Conservation (phyloP, 306 rosid genomes). For the Urtica urens region DNA sequence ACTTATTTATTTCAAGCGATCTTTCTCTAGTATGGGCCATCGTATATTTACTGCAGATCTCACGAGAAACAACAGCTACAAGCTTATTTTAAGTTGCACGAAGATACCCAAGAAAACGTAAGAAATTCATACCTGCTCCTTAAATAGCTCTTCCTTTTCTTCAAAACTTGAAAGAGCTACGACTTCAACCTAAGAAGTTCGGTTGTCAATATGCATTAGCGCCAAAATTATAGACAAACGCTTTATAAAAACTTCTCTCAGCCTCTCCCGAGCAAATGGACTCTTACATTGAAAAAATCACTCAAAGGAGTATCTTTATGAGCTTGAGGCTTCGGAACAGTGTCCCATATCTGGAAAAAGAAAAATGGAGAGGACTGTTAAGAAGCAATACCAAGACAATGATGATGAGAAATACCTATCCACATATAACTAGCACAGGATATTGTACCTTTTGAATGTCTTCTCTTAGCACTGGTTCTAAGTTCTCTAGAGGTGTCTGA, state of each 20-base stretch:
- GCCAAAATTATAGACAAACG: neutral
- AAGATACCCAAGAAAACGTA: slow-evolving; percentile 2
- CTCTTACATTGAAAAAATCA: slow-evolving; percentile 80
- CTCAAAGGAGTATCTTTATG: slow-evolving; percentile 85
- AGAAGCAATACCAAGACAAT: slow-evolving; percentile 11
- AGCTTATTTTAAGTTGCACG: too few species aligned
- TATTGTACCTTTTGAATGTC: slow-evolving; percentile 81
- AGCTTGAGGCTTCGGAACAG: slow-evolving; percentile 92
- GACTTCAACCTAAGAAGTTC: slow-evolving; percentile 75
- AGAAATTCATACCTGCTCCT: slow-evolving; percentile 61
- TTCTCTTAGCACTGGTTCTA: slow-evolving; percentile 95
- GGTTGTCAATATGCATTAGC: slow-evolving; percentile 20
- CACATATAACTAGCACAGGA: slow-evolving; percentile 14
- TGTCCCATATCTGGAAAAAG: slow-evolving; percentile 80
- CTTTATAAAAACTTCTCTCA: neutral
- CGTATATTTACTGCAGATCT: too few species aligned
- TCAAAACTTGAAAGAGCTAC: slow-evolving; percentile 95
- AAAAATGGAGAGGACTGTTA: neutral
- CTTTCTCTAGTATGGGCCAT: neutral
- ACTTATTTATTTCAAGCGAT: neutral
- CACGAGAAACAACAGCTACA: slow-evolving; percentile 1
- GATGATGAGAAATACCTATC: slow-evolving; percentile 9
- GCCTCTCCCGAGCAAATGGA: neutral
- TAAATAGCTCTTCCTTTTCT: slow-evolving; percentile 95
- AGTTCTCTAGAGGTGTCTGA: slow-evolving; percentile 91